These are phyloP conservation scores for Moniliella sp. DNA, from an alignment of 1,284 basidiomycete genomes.

Conservation along the genomic window DNA sequence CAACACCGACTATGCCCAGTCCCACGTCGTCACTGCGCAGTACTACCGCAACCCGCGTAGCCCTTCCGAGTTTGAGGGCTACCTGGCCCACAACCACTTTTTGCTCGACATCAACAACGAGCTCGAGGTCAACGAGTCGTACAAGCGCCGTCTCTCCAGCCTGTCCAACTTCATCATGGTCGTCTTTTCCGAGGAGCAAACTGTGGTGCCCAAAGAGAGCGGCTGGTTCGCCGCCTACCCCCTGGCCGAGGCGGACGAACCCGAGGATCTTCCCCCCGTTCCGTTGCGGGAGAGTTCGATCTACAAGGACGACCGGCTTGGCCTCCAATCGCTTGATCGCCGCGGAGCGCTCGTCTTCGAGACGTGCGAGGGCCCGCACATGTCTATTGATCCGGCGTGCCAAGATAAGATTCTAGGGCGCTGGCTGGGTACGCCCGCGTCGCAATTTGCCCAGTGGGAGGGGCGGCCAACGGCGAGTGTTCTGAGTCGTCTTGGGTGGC, in stretches of 20 bases:
- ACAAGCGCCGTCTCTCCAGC: slow-evolving; percentile 17
- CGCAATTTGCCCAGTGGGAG: no score
- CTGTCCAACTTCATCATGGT: slow-evolving; percentile 33
- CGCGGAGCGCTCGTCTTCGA: slow-evolving; percentile 37
- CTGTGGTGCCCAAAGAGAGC: slow-evolving; percentile 24
- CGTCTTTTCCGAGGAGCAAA: slow-evolving; percentile 21
- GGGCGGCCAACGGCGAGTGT: no score
- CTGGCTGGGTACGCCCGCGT: slow-evolving; percentile 23
- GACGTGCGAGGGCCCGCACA: slow-evolving; percentile 21
- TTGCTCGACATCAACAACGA: slow-evolving; percentile 34
- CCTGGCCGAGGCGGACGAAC: slow-evolving; percentile 17
- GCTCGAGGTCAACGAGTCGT: slow-evolving; percentile 21
- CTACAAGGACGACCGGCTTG: slow-evolving; percentile 71
- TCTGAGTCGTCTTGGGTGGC: no score
- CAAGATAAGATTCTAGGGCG: slow-evolving; percentile 19
- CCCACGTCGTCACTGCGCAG: slow-evolving; percentile 39
- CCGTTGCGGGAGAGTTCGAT: slow-evolving; percentile 54
- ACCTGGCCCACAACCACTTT: slow-evolving; percentile 46
- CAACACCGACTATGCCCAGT: slow-evolving; percentile 42
- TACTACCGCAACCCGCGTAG: slow-evolving; percentile 47
- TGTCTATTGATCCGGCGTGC: slow-evolving; percentile 26
- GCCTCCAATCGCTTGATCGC: slow-evolving; percentile 53
- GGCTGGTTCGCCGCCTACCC: slow-evolving; percentile 25
- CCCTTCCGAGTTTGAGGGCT: slow-evolving; percentile 44
- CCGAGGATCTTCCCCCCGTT: slow-evolving; percentile 33